phyloP scores from a whole-genome alignment of 495 filamentous ascomycete genomes.

The Hypoxylon perforatum region DNA sequence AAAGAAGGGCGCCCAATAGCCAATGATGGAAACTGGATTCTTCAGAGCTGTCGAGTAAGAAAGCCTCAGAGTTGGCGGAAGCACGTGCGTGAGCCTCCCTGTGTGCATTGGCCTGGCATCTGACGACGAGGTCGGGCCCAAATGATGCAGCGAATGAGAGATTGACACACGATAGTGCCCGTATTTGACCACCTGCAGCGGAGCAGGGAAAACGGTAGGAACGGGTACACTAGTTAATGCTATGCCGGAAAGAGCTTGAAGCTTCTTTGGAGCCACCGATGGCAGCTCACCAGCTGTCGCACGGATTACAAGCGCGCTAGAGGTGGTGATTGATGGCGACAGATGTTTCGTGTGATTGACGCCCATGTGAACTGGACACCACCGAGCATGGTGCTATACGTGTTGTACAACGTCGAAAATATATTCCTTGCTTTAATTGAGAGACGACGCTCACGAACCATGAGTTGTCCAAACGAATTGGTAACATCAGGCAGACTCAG shows the following conservation, averaged over 20 bases:
- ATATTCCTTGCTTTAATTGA: slow-evolving; percentile 27
- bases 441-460: slow-evolving; percentile 13
- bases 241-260: slow-evolving; percentile 34
- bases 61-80: slow-evolving; percentile 24
- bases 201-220: slow-evolving; percentile 32
- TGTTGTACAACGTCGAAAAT: slow-evolving; percentile 34
- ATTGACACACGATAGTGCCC: slow-evolving; percentile 46
- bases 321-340: slow-evolving; percentile 37
- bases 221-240: slow-evolving; percentile 32
- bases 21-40: slow-evolving; percentile 24
- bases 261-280: slow-evolving; percentile 33
- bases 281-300: slow-evolving; percentile 39
- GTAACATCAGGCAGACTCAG: slow-evolving; percentile 17
- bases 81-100: slow-evolving; percentile 43
- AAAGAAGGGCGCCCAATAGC: slow-evolving; percentile 24
- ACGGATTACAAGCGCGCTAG: slow-evolving; percentile 38
- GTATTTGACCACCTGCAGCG: slow-evolving; percentile 47
- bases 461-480: slow-evolving; percentile 10
- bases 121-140: slow-evolving; percentile 48
- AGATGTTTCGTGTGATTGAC: slow-evolving; percentile 44
- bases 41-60: slow-evolving; percentile 11
- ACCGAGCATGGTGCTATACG: slow-evolving; percentile 15
- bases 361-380: slow-evolving; percentile 39
- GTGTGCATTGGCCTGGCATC: slow-evolving; percentile 39
- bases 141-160: slow-evolving; percentile 45